These are phyloP conservation scores for Coniosporium uncinatum DNA, from an alignment of 2,329 filamentous ascomycete genomes.

Conservation along the genomic window DNA sequence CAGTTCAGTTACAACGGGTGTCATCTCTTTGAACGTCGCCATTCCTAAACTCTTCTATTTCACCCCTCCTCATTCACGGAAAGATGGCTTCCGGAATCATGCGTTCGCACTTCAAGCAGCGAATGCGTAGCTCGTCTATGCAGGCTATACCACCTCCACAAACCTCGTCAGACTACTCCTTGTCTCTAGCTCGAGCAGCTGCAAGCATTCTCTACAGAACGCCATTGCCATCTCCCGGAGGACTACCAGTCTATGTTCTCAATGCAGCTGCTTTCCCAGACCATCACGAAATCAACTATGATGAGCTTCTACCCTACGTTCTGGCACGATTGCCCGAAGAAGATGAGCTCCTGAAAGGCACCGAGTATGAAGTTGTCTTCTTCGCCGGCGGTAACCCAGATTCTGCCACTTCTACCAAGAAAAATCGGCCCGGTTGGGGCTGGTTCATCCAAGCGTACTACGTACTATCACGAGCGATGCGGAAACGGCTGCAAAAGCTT, in stretches of 20 bases:
- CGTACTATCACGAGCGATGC: constrained; percentile 45
- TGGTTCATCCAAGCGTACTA: constrained; percentile 55
- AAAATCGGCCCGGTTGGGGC: constrained; percentile 43
- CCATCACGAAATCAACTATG: constrained; percentile 46
- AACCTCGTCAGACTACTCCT: constrained; percentile 38
- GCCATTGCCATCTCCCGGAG: constrained; percentile 40
- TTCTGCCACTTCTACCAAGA: constrained; percentile 34
- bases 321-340: constrained; percentile 47
- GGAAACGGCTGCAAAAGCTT: constrained; percentile 48
- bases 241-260: constrained; percentile 46
- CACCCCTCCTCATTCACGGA: too few relatives aligned
- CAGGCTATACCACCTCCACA: constrained; percentile 26
- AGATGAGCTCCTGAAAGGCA: constrained; percentile 45
- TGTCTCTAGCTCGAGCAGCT: constrained; percentile 39
- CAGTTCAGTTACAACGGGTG: too few relatives aligned
- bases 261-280: constrained; percentile 52
- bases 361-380: constrained; percentile 51
- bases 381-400: constrained; percentile 47
- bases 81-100: too few relatives aligned
- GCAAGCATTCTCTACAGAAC: constrained; percentile 49
- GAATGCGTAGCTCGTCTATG: not conserved
- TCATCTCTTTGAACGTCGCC: too few relatives aligned
- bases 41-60: too few relatives aligned
- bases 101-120: not conserved
- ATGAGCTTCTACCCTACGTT: constrained; percentile 48